A percentile compares a stretch with the other conserved stretches of the same genome.
These are phyloP conservation scores for Poa annua DNA, from an alignment of 176 grass and related monocot genomes.

Conservation along the genomic window DNA sequence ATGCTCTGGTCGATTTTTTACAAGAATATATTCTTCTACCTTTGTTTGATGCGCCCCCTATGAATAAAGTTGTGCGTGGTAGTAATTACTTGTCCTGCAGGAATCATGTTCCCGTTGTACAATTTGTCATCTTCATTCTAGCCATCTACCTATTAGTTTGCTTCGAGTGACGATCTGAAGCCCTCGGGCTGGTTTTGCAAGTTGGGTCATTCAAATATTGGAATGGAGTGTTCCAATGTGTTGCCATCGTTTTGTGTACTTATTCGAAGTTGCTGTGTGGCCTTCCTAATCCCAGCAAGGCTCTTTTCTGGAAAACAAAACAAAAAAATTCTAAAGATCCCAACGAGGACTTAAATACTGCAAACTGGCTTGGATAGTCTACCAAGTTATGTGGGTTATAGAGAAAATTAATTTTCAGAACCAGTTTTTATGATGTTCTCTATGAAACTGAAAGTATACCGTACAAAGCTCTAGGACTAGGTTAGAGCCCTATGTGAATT, in stretches of 20 bases:
- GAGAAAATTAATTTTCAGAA: background rate
- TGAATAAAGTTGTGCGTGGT: background rate
- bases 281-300: background rate
- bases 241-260: background rate
- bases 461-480: background rate
- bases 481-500: background rate
- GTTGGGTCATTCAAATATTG: background rate
- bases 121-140: background rate
- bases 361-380: conserved; percentile 5
- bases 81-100: background rate
- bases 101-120: background rate
- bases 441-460: background rate
- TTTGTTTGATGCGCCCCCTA: background rate
- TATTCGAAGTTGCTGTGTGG: background rate
- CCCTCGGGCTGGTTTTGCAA: background rate
- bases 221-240: background rate
- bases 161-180: background rate
- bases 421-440: background rate
- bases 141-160: background rate
- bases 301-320: background rate
- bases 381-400: background rate
- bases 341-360: background rate
- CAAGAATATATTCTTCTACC: conserved; percentile 5
- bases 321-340: background rate
- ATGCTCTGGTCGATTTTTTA: background rate